Conservation (phyloP, 352 stramenopile genomes). For the Globisporangium solare region DNA sequence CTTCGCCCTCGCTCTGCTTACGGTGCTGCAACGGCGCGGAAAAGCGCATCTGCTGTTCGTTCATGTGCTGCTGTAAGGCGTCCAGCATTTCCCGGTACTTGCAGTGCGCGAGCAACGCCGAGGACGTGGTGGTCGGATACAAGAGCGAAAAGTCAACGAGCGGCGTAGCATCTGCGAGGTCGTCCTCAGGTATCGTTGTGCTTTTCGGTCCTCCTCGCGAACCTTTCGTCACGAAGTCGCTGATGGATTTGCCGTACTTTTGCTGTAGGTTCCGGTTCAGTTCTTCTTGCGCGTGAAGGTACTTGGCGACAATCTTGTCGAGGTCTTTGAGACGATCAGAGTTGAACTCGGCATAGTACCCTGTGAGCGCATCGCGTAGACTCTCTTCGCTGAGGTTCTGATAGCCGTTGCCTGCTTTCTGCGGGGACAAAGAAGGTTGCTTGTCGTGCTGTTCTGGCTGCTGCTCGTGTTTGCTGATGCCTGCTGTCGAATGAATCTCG, state of each 20-base stretch:
- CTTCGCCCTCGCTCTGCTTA: constrained; percentile 25
- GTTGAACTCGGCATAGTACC: constrained; percentile 63
- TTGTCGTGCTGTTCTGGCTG: constrained; percentile 13
- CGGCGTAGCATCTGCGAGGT: constrained; percentile 15
- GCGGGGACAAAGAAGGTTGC: too few relatives aligned
- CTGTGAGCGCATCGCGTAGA: constrained; percentile 33
- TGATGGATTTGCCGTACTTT: constrained; percentile 62
- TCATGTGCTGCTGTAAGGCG: constrained; percentile 71
- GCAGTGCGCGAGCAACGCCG: constrained; percentile 23
- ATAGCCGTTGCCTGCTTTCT: neutral
- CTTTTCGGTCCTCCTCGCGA: neutral
- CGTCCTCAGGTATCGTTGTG: constrained; percentile 24
- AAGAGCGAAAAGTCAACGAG: constrained; percentile 57
- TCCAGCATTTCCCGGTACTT: constrained; percentile 81
- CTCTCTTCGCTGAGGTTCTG: constrained; percentile 25
- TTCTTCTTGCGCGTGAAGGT: constrained; percentile 51
- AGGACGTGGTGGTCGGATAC: constrained; percentile 41
- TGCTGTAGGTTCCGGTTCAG: constrained; percentile 55
- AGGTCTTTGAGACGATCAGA: constrained; percentile 48
- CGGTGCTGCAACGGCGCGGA: constrained; percentile 73
- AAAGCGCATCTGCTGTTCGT: constrained; percentile 80
- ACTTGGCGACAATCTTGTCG: constrained; percentile 76
- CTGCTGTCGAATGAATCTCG: constrained; percentile 1
- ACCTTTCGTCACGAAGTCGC: constrained; percentile 28
- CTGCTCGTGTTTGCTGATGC: neutral